Percentiles rank a stretch among this genome's conserved stretches.
These are phyloP conservation scores for Phlebiopsis flavidoalba DNA, from an alignment of 768 basidiomycete species.

Conservation along the genomic window DNA sequence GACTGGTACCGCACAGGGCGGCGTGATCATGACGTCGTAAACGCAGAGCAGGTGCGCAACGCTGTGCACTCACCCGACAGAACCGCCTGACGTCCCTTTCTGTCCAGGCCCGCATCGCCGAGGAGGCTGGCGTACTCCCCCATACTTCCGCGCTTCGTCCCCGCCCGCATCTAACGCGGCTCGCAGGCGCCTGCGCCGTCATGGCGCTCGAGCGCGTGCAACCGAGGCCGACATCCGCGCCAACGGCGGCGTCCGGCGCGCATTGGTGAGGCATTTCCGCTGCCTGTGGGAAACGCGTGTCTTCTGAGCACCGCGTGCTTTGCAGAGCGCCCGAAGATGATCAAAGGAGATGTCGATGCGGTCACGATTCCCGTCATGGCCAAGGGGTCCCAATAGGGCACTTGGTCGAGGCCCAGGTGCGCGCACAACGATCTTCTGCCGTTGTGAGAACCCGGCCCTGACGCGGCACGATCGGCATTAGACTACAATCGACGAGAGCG, in stretches of 20 bases:
- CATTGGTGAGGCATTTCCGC: conserved; percentile 59
- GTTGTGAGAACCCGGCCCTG: not conserved
- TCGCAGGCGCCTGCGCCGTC: conserved; percentile 78
- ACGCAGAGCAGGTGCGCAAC: conserved; percentile 52
- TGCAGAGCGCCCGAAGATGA: conserved; percentile 90
- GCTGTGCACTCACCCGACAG: conserved; percentile 1
- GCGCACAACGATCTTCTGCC: conserved; percentile 7
- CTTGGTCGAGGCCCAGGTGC: conserved; percentile 91
- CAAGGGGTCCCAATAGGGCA: conserved; percentile 95
- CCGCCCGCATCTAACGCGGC: not conserved
- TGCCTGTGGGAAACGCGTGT: not conserved
- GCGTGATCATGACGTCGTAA: conserved; percentile 94
- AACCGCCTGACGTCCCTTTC: conserved; percentile 3
- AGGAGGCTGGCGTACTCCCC: conserved; percentile 67
- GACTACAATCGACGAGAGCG: conserved; percentile 97
- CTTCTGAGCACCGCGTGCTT: not conserved
- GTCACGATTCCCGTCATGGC: conserved; percentile 98
- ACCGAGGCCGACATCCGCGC: conserved; percentile 91
- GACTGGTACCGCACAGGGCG: conserved; percentile 45
- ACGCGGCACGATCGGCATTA: conserved; percentile 57
- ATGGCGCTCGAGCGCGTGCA: conserved; percentile 96
- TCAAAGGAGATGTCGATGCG: conserved; percentile 91
- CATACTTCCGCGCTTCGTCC: not conserved
- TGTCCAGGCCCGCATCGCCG: conserved; percentile 84
- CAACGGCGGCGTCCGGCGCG: conserved; percentile 91